A percentile compares a stretch with the other conserved stretches of the same genome.
These are phyloP conservation scores for Pleomassaria siparia DNA, from an alignment of 2,329 filamentous ascomycete species.

Conservation along the genomic window DNA sequence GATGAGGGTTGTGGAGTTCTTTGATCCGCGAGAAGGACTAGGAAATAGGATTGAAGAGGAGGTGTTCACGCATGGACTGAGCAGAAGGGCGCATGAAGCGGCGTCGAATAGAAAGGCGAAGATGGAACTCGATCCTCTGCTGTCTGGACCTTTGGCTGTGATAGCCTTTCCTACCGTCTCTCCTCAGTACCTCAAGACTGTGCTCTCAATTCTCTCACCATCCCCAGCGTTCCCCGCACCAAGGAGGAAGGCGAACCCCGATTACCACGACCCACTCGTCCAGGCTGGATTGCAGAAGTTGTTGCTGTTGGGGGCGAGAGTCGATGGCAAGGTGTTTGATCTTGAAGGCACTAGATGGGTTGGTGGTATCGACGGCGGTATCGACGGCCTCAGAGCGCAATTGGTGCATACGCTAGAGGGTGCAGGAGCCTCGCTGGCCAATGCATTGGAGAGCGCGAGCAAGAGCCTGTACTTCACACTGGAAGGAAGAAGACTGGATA, in stretches of 20 bases:
- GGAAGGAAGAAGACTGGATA: constrained; percentile 75
- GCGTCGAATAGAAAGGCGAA: constrained; percentile 54
- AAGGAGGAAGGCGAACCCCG: constrained; percentile 71
- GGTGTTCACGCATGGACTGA: constrained; percentile 61
- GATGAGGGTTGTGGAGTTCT: constrained; percentile 84
- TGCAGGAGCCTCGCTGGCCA: constrained; percentile 75
- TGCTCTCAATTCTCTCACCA: constrained; percentile 75
- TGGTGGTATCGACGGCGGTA: constrained; percentile 75
- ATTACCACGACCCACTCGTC: constrained; percentile 76
- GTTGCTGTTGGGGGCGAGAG: constrained; percentile 78
- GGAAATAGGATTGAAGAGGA: constrained; percentile 49
- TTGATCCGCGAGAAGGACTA: constrained; percentile 41
- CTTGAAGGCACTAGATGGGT: constrained; percentile 69
- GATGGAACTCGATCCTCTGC: constrained; percentile 70
- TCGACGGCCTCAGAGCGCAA: constrained; percentile 79
- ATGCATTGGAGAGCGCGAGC: constrained; percentile 74
- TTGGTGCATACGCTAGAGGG: constrained; percentile 79
- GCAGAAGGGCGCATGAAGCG: constrained; percentile 54
- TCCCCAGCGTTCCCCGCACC: constrained; percentile 76
- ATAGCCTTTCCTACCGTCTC: constrained; percentile 81
- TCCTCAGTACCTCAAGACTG: constrained; percentile 79
- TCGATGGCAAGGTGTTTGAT: constrained; percentile 86
- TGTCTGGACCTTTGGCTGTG: constrained; percentile 79
- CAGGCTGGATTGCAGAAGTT: constrained; percentile 86
- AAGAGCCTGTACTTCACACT: constrained; percentile 86